Base-by-base conservation (phyloP, 306 rosid genomes). In the Trichosanthes cucumerina region DNA sequence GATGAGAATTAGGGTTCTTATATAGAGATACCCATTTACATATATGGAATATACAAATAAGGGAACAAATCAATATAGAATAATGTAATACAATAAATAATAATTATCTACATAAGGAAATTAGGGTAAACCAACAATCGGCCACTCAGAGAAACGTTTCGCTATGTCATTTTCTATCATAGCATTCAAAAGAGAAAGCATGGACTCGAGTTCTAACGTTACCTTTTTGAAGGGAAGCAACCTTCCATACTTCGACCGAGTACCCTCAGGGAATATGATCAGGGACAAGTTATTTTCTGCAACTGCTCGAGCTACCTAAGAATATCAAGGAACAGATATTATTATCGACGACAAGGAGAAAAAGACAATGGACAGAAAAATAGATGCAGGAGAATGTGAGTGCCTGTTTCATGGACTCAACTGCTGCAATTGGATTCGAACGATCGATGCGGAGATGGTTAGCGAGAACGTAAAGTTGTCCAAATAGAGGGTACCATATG, bases 391-490 rank as follows among this genome's bases (percentile, higher is more conserved):
- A 64, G 39, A 83, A 76, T 71, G 46, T 24, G 62, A 16, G 34
- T 79, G 88, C 90, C 88, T 86, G 70, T 77, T 87, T 89, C 86
- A 90, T 78, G 78, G 94, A 90, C 72, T 86, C 86, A 21, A 88
- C 82, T 72, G 90, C 90, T 58, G 83, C 79, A 34, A 80, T 34
- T 12, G 91, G 86, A 75, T 90, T 88, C 47, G 90, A 88, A 9
- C 94, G 94, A 79, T 90, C 92, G 39, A 88, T 85, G 24, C 94
- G 92, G 78, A 90, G 89, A 83, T 88, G 92, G 82, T 90, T 88
- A 9, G 89, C 94, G 76, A 90, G 82, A 84, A 84, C 83, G 68
- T 88, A 88, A 59, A 90, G 88, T 78, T 88, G 92, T 79, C 94
- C 94, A 80, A 90, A 85, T 21, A 90, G 78, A 50, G 92, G 92